Evolutionary conservation across 768 basidiomycete genomes (phyloP).

Genomic region (Agaricus sinodeliciosus): DNA sequence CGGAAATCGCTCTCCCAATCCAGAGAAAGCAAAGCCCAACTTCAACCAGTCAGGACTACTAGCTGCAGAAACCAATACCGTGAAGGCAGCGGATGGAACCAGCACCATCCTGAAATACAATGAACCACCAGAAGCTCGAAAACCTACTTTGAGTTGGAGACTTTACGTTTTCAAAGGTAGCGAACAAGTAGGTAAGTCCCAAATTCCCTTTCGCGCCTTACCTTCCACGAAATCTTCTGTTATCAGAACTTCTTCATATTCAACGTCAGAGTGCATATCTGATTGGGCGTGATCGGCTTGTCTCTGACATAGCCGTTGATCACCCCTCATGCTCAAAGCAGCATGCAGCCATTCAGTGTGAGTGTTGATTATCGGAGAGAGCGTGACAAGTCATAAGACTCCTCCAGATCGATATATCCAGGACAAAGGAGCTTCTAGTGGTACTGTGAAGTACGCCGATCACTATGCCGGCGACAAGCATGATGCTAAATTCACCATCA

Average conservation of each 20-base stretch:
- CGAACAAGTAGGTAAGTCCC: slow-evolving; percentile 78
- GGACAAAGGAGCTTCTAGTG: slow-evolving; percentile 84
- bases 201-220: neutral
- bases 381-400: slow-evolving; percentile 8
- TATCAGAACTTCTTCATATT: slow-evolving; percentile 85
- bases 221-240: neutral
- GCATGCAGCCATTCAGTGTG: slow-evolving; percentile 94
- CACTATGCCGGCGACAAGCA: neutral
- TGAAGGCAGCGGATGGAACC: slow-evolving; percentile 67
- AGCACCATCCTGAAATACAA: slow-evolving; percentile 92
- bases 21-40: slow-evolving; percentile 75
- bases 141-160: slow-evolving; percentile 85
- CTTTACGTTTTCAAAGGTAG: slow-evolving; percentile 96
- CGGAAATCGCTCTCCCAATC: slow-evolving; percentile 16
- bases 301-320: slow-evolving; percentile 82
- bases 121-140: slow-evolving; percentile 96
- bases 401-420: slow-evolving; percentile 70
- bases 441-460: slow-evolving; percentile 70
- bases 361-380: slow-evolving; percentile 17
- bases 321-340: slow-evolving; percentile 99
- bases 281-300: slow-evolving; percentile 82
- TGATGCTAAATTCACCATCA: neutral
- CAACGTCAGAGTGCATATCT: slow-evolving; percentile 93
- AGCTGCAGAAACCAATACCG: slow-evolving; percentile 94
- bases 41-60: slow-evolving; percentile 85